Evolutionary conservation across 208 protist genomes (phyloP), one percentile per base, ranked within the genome.

Genomic region (Trypanosoma vivax): DNA sequence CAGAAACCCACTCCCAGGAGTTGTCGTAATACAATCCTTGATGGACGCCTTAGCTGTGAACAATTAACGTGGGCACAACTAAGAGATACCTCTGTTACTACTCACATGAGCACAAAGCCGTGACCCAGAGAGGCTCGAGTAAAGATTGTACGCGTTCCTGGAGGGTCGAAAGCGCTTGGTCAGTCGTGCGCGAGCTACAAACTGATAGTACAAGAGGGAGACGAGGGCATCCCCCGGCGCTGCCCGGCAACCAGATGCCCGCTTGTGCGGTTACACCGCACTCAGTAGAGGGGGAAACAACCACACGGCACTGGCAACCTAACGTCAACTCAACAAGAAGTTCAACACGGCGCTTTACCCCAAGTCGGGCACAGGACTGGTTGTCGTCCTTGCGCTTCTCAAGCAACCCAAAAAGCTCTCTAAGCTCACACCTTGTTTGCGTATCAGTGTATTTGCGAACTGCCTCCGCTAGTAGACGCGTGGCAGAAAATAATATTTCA

Each of bases 261-360:
- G 39, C 14, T 6, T 51, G 24, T 9, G 65, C 65, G 11, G 25
- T 40, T n/a, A 57, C 35, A 25, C 25, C 38, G n/a, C 39, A 35
- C 33, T 4, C 28, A 28, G 29, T 28, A 23, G 16, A 28, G 16
- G 49, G 46, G 21, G n/a, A 24, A 42, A 64, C 43, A 5, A 54
- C 50, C 7, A 65, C 62, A 21, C 53, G 55, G 23, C 43, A 62
- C 37, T 71, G 65, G n/a, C 54, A 64, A 29, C 65, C 65, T 23
- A 64, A 29, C 14, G 50, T 57, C 27, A 62, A 45, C 31, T 71
- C 55, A 27, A 54, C 5, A 29, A 9, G 43, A 31, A 50, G 47
- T 51, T 71, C 65, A 41, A 71, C 19, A 19, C 50, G 48, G 11
- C 65, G 65, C 42, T 51, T 60, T 1, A 23, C 27, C 27, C 48